phyloP scores from a whole-genome alignment of 179 eudicot species.

The Beta macrorhiza region DNA sequence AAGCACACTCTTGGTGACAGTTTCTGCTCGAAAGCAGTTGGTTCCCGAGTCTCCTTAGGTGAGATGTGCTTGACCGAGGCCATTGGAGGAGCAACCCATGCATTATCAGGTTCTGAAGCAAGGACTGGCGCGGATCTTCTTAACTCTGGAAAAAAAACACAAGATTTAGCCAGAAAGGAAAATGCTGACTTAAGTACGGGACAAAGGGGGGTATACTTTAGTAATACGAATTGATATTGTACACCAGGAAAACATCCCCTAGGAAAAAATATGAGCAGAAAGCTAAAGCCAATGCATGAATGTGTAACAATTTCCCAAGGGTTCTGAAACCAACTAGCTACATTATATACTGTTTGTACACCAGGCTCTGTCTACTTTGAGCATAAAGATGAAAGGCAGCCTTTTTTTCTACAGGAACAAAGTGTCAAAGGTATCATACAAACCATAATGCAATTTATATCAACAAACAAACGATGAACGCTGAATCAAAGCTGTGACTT shows the following conservation, averaged over 20 bases:
- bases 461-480: background rate
- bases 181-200: no score
- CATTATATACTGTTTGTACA: background rate
- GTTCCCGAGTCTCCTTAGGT: slow-evolving; percentile 2
- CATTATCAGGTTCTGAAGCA: slow-evolving; percentile 15
- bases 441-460: slow-evolving; percentile 1
- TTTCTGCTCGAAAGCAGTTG: background rate
- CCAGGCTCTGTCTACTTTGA: background rate
- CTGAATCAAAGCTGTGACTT: background rate
- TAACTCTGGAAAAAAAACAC: slow-evolving; percentile 21
- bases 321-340: background rate
- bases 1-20: slow-evolving; percentile 1
- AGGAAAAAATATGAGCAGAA: background rate
- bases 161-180: background rate
- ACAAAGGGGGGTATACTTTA: background rate
- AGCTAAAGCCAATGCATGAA: background rate
- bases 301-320: background rate
- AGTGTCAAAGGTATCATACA: background rate
- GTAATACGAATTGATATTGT: background rate
- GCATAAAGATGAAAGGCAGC: background rate
- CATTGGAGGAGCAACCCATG: slow-evolving; percentile 8
- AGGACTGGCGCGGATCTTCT: background rate
- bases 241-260: background rate
- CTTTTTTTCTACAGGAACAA: background rate
- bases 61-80: background rate